phyloP scores from a whole-genome alignment of 2,329 filamentous ascomycete species.

The Daldinia sp. region DNA sequence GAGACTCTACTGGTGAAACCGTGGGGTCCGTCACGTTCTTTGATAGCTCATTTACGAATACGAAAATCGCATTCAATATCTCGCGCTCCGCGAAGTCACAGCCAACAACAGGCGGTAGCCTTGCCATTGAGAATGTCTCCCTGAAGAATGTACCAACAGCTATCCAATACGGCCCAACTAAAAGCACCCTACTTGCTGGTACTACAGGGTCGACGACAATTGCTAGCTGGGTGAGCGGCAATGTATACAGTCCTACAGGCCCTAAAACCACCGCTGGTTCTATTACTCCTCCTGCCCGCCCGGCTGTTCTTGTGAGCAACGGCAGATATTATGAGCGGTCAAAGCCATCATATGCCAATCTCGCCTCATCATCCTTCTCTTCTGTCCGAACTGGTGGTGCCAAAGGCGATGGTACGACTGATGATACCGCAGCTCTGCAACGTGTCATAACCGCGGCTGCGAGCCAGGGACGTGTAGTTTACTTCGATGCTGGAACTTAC shows the following conservation, averaged over 20 bases:
- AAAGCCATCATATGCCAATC: conserved; percentile 78
- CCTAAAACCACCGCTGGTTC: conserved; percentile 63
- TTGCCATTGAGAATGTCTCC: conserved; percentile 63
- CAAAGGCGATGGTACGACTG: conserved; percentile 78
- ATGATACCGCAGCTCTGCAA: conserved; percentile 80
- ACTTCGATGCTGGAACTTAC: conserved; percentile 72
- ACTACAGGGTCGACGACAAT: conserved; percentile 61
- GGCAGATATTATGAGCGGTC: conserved; percentile 76
- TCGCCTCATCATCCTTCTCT: conserved; percentile 71
- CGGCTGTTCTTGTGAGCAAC: conserved; percentile 66
- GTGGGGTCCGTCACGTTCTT: conserved; percentile 82
- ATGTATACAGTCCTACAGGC: conserved; percentile 67
- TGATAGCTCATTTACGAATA: conserved; percentile 78
- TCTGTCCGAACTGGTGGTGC: conserved; percentile 76
- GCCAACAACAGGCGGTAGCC: conserved; percentile 57
- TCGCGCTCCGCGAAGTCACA: conserved; percentile 57
- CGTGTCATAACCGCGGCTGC: conserved; percentile 69
- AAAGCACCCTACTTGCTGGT: conserved; percentile 66
- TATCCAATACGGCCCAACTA: conserved; percentile 60
- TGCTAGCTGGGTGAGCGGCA: conserved; percentile 73
- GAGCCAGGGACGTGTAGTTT: conserved; percentile 66
- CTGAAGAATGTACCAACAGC: conserved; percentile 57
- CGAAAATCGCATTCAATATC: conserved; percentile 75
- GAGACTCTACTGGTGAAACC: conserved; percentile 50
- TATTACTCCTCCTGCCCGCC: conserved; percentile 60